These are phyloP conservation scores for Kodamaea kakaduensis DNA, from an alignment of 805 yeast species.

Conservation along the genomic window DNA sequence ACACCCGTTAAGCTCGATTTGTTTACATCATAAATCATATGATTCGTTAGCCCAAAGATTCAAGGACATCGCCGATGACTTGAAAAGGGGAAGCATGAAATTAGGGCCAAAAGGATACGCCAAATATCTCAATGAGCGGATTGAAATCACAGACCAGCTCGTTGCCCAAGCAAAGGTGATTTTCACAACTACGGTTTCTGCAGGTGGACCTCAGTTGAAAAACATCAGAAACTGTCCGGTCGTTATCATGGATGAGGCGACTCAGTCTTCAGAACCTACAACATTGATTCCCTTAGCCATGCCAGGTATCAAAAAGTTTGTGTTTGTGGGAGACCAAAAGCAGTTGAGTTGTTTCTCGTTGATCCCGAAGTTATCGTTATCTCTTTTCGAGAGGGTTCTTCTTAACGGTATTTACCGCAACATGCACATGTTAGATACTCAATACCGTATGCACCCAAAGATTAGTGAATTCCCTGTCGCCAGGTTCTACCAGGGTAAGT, in stretches of 20 bases:
- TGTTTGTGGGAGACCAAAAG: slow-evolving; percentile 73
- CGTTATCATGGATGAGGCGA: slow-evolving; percentile 75
- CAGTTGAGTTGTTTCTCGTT: slow-evolving; percentile 71
- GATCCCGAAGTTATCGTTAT: slow-evolving; percentile 61
- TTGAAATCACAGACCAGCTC: slow-evolving; percentile 44
- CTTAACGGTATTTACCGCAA: slow-evolving; percentile 55
- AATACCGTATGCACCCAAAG: slow-evolving; percentile 64
- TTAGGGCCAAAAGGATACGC: slow-evolving; percentile 42
- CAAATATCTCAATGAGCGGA: slow-evolving; percentile 44
- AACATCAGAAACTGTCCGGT: slow-evolving; percentile 54
- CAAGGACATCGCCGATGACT: slow-evolving; percentile 40
- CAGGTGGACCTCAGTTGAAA: slow-evolving; percentile 64
- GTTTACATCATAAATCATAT: slow-evolving; percentile 59
- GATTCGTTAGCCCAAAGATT: slow-evolving; percentile 45
- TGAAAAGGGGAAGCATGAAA: slow-evolving; percentile 28
- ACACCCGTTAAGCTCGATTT: slow-evolving; percentile 57
- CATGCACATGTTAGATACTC: slow-evolving; percentile 67
- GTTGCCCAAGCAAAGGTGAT: slow-evolving; percentile 66
- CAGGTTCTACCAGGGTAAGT: slow-evolving; percentile 46
- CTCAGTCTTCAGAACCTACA: slow-evolving; percentile 71
- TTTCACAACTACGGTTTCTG: slow-evolving; percentile 68
- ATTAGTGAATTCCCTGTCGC: slow-evolving; percentile 57
- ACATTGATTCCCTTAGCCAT: slow-evolving; percentile 68
- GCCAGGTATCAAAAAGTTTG: slow-evolving; percentile 62
- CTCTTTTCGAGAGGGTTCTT: slow-evolving; percentile 65